Evolutionary conservation across 768 basidiomycete genomes (phyloP), one percentile per base, ranked within the genome.

Genomic region (Panaeolus papilionaceus): DNA sequence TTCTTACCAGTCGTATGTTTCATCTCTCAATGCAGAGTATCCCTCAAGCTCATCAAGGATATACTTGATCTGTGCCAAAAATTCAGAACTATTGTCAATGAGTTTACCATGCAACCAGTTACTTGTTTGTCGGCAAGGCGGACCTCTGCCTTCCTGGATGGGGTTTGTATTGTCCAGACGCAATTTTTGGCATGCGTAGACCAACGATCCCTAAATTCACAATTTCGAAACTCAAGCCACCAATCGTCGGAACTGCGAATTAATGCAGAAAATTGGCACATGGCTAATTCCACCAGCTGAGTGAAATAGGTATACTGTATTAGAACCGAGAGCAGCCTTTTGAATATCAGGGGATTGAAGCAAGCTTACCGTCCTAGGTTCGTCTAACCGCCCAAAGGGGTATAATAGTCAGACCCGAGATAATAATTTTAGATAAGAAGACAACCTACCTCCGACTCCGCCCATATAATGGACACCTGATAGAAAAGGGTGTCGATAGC

Each of bases 401-500:
- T 61, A 20, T 66, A 23, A n/a, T n/a, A 39, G 54, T 58, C 28
- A 39, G 26, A 26, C 47, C n/a, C 47, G 47, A 51, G 39, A 26
- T 33, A 26, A 49, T 18, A 61, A n/a, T 6, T 47, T 18, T 38
- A 18, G 37, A 14, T 49, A 63, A 26, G 28, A 40, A 47, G 0
- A 28, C n/a, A 23, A 65, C 77, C 54, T 68, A 80, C 81, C 84
- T 72, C 85, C 84, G 33, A 86, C 80, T 39, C 84, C 85, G 11
- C 82, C 82, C 6, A 80, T 66, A 68, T 80, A 84, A 61, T 77
- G 74, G 0, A 78, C 75, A 0, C 84, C 85, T 71, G 82, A 80
- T 38, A 84, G 70, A 70, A 86, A 87, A 6, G 86, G 85, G 67
- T 86, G 85, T 61, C 83, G 75, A 68, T 85, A 88, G 0, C 84